Percentiles rank a stretch among this genome's conserved stretches.
phyloP scores from a whole-genome alignment of 768 basidiomycete species.

The Mycena belliarum region DNA sequence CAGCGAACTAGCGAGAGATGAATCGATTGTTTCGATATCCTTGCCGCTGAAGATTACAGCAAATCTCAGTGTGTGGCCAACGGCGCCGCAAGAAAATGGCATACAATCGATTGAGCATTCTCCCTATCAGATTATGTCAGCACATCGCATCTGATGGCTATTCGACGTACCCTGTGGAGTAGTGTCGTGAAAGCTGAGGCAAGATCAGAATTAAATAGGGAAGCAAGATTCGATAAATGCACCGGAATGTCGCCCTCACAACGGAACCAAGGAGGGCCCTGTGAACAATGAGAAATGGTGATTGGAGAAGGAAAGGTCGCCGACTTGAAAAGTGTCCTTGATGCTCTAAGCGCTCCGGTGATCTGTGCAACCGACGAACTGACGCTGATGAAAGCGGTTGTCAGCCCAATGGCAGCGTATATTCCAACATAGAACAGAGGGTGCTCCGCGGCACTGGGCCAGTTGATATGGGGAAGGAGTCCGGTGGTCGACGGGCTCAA shows the following conservation, averaged over 20 bases:
- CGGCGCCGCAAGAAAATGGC: neutral
- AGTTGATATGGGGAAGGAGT: constrained; percentile 32
- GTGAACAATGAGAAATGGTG: constrained; percentile 27
- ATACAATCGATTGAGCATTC: constrained; percentile 81
- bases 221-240: constrained; percentile 33
- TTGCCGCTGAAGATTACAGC: constrained; percentile 4
- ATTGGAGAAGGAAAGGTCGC: constrained; percentile 28
- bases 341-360: constrained; percentile 57
- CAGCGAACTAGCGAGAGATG: constrained; percentile 64
- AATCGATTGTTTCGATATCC: constrained; percentile 88
- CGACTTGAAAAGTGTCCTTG: constrained; percentile 43
- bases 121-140: constrained; percentile 46
- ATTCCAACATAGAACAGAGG: constrained; percentile 74
- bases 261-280: constrained; percentile 65
- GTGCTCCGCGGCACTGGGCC: constrained; percentile 55
- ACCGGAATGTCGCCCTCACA: constrained; percentile 81
- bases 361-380: constrained; percentile 44
- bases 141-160: neutral
- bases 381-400: constrained; percentile 8
- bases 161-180: constrained; percentile 66
- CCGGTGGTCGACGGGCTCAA: constrained; percentile 25
- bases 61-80: neutral
- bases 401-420: constrained; percentile 58
- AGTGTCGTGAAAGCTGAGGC: constrained; percentile 42
- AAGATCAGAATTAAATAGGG: neutral